Evolutionary conservation across 495 filamentous ascomycete species (phyloP).

Genomic region (Thermothielavioides terrestris): DNA sequence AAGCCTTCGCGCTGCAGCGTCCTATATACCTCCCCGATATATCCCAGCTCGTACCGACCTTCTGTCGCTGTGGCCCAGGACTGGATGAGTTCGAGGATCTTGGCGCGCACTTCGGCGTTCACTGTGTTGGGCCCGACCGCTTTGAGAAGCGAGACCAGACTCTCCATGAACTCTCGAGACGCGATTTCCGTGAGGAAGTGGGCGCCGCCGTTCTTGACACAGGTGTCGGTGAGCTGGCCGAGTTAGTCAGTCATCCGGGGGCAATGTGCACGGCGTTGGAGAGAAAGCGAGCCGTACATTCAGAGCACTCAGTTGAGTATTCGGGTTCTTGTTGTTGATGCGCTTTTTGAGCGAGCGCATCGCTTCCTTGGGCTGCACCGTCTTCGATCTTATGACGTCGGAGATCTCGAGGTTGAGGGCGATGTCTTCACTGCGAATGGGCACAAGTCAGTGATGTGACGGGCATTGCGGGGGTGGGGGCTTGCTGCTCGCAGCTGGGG

Average conservation of each 20-base stretch:
- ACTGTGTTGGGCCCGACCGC: conserved; percentile 63
- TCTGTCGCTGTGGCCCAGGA: conserved; percentile 88
- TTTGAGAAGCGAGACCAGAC: conserved; percentile 80
- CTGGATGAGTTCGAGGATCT: conserved; percentile 89
- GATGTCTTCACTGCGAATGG: conserved; percentile 74
- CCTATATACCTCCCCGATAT: conserved; percentile 79
- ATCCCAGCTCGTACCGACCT: conserved; percentile 71
- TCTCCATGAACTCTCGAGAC: conserved; percentile 97
- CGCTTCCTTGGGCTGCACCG: conserved; percentile 90
- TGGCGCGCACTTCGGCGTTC: conserved; percentile 76
- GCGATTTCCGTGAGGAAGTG: conserved; percentile 94
- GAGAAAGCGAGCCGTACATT: conserved; percentile 49
- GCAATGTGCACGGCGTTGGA: background rate
- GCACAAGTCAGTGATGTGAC: conserved; percentile 14
- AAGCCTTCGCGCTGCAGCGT: conserved; percentile 76
- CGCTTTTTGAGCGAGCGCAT: conserved; percentile 92
- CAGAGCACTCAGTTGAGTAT: conserved; percentile 84
- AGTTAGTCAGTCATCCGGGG: too few relatives aligned
- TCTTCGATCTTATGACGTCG: conserved; percentile 91
- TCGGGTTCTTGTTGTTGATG: conserved; percentile 93
- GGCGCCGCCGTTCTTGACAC: conserved; percentile 95
- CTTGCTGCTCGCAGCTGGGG: too few relatives aligned
- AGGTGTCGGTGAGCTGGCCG: conserved; percentile 77
- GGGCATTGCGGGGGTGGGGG: too few relatives aligned
- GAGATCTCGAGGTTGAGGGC: conserved; percentile 95